Conservation (phyloP, 2,329 filamentous ascomycete genomes). For the Hirsutella rhossiliensis region DNA sequence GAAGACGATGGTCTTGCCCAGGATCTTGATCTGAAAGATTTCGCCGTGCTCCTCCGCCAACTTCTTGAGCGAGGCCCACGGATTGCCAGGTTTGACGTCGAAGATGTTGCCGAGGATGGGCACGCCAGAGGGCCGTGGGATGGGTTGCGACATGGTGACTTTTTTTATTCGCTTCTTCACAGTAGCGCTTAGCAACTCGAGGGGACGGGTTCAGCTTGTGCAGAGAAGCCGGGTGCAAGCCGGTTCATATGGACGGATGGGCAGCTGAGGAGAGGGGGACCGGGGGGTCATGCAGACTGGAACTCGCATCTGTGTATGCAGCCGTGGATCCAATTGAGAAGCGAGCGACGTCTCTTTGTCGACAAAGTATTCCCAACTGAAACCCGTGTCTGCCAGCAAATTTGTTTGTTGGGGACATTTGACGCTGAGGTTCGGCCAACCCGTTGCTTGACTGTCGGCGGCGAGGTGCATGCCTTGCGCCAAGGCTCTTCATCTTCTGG, state of each 20-base stretch:
- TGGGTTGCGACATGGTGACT: slow-evolving; percentile 18
- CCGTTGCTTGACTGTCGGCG: too few relatives aligned
- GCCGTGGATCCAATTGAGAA: too few relatives aligned
- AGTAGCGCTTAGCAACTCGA: neutral
- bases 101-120: slow-evolving; percentile 25
- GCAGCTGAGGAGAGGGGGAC: neutral
- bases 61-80: slow-evolving; percentile 22
- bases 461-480: too few relatives aligned
- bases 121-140: slow-evolving; percentile 21
- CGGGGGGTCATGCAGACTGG: slow-evolving; percentile 1
- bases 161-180: neutral
- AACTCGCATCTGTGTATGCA: too few relatives aligned
- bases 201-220: neutral
- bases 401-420: too few relatives aligned
- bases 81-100: slow-evolving; percentile 21
- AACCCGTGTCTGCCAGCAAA: too few relatives aligned
- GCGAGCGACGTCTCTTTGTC: too few relatives aligned
- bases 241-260: neutral
- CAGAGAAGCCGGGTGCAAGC: neutral
- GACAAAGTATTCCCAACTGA: too few relatives aligned
- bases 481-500: too few relatives aligned
- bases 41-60: slow-evolving; percentile 23
- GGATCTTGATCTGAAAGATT: slow-evolving; percentile 25
- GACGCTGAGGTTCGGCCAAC: too few relatives aligned
- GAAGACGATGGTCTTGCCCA: slow-evolving; percentile 25